phyloP scores from a whole-genome alignment of 192 early-diverging fungal genomes.

The Coemansia sp. region DNA sequence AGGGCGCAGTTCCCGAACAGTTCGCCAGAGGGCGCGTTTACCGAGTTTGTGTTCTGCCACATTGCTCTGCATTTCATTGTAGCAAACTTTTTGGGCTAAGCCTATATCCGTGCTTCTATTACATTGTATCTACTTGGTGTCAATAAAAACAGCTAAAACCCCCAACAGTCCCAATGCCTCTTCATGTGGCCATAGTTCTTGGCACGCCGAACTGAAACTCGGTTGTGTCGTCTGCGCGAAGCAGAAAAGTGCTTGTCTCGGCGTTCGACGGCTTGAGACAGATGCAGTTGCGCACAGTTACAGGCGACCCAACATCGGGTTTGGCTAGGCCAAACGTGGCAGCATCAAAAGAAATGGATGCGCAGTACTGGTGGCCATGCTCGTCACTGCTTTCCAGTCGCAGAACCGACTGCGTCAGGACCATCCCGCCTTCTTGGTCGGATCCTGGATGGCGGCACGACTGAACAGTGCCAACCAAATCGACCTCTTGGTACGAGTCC shows the following conservation, averaged over 20 bases:
- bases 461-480: slow-evolving; percentile 21
- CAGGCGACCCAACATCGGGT: slow-evolving; percentile 12
- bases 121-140: background rate
- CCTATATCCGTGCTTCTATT: background rate
- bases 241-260: slow-evolving; percentile 13
- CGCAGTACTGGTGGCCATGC: slow-evolving; percentile 7
- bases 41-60: slow-evolving; percentile 86
- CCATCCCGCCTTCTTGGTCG: background rate
- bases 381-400: slow-evolving; percentile 25
- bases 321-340: slow-evolving; percentile 22
- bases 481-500: slow-evolving; percentile 26
- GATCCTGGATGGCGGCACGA: slow-evolving; percentile 3
- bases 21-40: slow-evolving; percentile 86
- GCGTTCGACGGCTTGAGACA: slow-evolving; percentile 4
- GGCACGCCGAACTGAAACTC: slow-evolving; percentile 10
- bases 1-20: slow-evolving; percentile 60
- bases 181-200: background rate
- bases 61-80: slow-evolving; percentile 88
- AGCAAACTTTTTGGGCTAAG: slow-evolving; percentile 87
- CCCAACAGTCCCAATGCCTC: no score
- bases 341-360: slow-evolving; percentile 21
- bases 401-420: slow-evolving; percentile 10
- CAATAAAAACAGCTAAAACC: background rate
- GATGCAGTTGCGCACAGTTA: slow-evolving; percentile 42
- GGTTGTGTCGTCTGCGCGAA: slow-evolving; percentile 20